Evolutionary conservation across 1,284 basidiomycete species (phyloP), one percentile per base, ranked within the genome.

Genomic region (Coniophora puteana): DNA sequence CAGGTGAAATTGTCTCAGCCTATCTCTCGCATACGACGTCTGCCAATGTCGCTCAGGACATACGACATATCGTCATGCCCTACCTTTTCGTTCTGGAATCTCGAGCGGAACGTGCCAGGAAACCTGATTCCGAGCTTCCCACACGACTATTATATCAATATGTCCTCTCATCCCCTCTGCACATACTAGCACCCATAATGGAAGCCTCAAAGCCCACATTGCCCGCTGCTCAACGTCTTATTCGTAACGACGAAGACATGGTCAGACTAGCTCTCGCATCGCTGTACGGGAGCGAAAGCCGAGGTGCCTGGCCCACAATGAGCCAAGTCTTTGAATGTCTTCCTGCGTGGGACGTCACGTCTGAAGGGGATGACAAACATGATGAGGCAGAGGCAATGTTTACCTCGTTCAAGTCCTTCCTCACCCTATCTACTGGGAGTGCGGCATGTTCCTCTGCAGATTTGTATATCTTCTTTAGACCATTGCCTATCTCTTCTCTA

Each of bases 321-420:
- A 89, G 84, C 49, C 70, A 73, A 25, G 89, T 96, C 43, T 96
- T 97, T 59, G 93, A 97, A 59, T 96, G 92, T 57, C 70, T 96
- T 31, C 93, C 93, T 0, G 92, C 85, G 7, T 96, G 91, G 91
- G 81, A 85, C 45, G 71, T 82, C 22, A 58, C 72, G 2, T 59
- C 65, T 18, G 71, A 72, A 10, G 75, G 77, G 39, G 73, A 74
- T 27, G 74, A 77, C 37, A 78, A 87, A 41, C 75, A 72, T 30
- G 89, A 89, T 48, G 80, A 81, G 39, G 81, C 79, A 11, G 82
- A 91, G 41, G 86, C 84, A 11, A 93, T 89, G 1, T 71, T 93
- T 33, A 63, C 76, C 5, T 90, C 89, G 8, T 78, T 95, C 13
- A 86, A 85, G 13, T 67, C 77, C 8, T 93, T 89, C 51, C 80